Conservation (phyloP, 345 rosid genomes). For the Salix caprea region DNA sequence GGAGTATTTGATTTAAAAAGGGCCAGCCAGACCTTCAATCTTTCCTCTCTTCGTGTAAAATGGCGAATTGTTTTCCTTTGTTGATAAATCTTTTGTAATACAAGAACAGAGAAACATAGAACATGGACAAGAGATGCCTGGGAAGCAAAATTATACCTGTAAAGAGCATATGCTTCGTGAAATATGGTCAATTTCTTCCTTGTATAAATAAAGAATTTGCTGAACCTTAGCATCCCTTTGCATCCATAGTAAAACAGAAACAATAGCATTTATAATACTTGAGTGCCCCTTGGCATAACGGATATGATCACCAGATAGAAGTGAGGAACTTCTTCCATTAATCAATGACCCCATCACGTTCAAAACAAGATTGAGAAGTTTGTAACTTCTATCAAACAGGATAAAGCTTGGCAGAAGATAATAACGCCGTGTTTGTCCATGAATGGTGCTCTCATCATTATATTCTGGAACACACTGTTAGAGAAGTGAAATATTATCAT, state of each 20-base stretch:
- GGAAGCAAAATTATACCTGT: conserved; percentile 44
- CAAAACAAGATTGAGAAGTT: conserved; percentile 46
- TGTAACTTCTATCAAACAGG: conserved; percentile 57
- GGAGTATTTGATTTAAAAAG: not conserved
- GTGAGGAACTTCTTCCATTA: conserved; percentile 25
- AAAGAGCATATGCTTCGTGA: conserved; percentile 33
- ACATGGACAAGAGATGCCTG: not conserved
- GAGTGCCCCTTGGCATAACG: conserved; percentile 21
- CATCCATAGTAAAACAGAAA: conserved; percentile 53
- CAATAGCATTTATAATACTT: conserved; percentile 37
- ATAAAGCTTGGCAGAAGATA: conserved; percentile 55
- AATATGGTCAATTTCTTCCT: conserved; percentile 46
- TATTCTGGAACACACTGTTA: conserved; percentile 55
- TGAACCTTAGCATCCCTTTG: conserved; percentile 44
- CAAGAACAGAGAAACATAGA: not conserved
- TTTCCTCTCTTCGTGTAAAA: not conserved
- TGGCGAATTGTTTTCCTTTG: not conserved
- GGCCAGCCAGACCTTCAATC: not conserved
- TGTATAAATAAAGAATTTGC: conserved; percentile 37
- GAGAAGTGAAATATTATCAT: conserved; percentile 1
- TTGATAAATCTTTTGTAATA: not conserved
- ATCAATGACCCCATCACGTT: conserved; percentile 35
- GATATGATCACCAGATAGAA: conserved; percentile 17
- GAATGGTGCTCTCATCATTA: conserved; percentile 27
- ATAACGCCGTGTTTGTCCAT: conserved; percentile 31